A percentile compares a stretch with the other conserved stretches of the same genome.
Evolutionary conservation across 306 rosid species (phyloP).

Genomic region (Rosa persica): DNA sequence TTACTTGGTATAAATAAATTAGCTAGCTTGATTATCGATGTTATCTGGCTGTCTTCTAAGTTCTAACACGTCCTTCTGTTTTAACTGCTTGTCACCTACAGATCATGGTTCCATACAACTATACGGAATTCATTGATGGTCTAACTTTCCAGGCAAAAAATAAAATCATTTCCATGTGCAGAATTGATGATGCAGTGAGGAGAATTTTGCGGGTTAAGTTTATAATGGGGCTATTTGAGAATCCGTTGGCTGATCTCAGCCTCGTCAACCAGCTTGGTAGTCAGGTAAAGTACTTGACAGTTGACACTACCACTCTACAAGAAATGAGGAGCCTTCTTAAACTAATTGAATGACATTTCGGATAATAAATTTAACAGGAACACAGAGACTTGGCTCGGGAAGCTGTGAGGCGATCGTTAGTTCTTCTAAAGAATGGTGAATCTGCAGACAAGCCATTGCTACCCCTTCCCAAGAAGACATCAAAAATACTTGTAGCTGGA

Average conservation of each 20-base stretch:
- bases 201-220: slow-evolving; percentile 41
- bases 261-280: slow-evolving; percentile 34
- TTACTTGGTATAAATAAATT: too few relatives aligned
- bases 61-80: neutral
- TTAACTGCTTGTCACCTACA: neutral
- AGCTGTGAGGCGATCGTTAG: slow-evolving; percentile 40
- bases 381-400: slow-evolving; percentile 48
- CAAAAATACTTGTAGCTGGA: slow-evolving; percentile 39
- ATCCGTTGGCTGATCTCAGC: slow-evolving; percentile 39
- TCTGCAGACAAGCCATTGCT: slow-evolving; percentile 25
- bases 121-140: slow-evolving; percentile 36
- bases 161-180: slow-evolving; percentile 33
- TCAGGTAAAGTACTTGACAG: slow-evolving; percentile 20
- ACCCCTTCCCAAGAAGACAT: slow-evolving; percentile 35
- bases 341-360: neutral
- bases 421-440: slow-evolving; percentile 39
- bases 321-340: neutral
- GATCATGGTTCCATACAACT: slow-evolving; percentile 40
- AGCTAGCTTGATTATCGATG: neutral
- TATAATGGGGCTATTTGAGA: slow-evolving; percentile 39
- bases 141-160: slow-evolving; percentile 29
- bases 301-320: neutral
- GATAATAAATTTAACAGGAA: slow-evolving; percentile 17
- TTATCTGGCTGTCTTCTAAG: neutral
- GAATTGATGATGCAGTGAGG: slow-evolving; percentile 45